phyloP scores from a whole-genome alignment of 225 moss, liverwort and hornwort genomes.

The Sphagnum tenellum region DNA sequence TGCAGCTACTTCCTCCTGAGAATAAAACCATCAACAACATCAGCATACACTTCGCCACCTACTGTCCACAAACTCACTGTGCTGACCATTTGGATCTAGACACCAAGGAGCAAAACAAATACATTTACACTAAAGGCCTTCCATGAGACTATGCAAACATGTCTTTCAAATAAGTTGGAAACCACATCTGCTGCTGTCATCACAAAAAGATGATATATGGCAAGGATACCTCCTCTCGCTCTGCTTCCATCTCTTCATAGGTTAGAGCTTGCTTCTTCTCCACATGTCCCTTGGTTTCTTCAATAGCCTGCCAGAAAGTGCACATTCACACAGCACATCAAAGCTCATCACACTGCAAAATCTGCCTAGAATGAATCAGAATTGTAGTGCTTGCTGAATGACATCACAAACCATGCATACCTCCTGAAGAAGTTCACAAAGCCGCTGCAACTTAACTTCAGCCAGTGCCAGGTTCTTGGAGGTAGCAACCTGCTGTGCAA shows the following conservation, averaged over 20 bases:
- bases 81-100: too few species aligned
- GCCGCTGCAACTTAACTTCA: constrained; percentile 70
- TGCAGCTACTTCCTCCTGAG: constrained; percentile 82
- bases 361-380: too few species aligned
- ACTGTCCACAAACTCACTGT: too few species aligned
- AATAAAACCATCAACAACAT: neutral
- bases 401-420: constrained; percentile 11
- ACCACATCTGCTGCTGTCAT: too few species aligned
- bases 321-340: too few species aligned
- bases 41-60: too few species aligned
- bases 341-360: too few species aligned
- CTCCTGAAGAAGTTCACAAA: constrained; percentile 81
- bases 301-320: constrained; percentile 53
- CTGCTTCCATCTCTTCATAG: constrained; percentile 92
- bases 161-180: too few species aligned
- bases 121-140: too few species aligned
- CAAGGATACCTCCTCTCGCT: constrained; percentile 63
- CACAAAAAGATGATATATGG: neutral
- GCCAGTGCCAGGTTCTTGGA: constrained; percentile 57
- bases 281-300: constrained; percentile 86
- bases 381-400: too few species aligned
- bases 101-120: too few species aligned
- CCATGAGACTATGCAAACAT: too few species aligned
- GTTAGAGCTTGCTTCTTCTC: constrained; percentile 94
- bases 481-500: constrained; percentile 36